A percentile compares a stretch with the other conserved stretches of the same genome.
phyloP scores from a whole-genome alignment of 257 asterid genomes.

The Anisodus acutangulus region DNA sequence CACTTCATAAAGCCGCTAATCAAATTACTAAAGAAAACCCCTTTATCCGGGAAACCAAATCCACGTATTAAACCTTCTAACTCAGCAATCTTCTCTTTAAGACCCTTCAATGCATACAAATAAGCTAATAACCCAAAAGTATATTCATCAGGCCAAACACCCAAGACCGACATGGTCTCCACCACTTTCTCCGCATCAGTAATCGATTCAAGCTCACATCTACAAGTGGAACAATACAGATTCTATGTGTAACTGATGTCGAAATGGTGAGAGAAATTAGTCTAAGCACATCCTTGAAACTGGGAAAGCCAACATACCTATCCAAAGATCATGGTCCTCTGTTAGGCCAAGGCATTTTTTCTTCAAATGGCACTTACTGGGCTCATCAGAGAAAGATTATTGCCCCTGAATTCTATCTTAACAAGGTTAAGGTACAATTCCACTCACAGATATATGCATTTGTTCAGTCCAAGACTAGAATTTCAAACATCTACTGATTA shows the following conservation, averaged over 20 bases:
- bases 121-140: constrained; percentile 80
- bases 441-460: neutral
- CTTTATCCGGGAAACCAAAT: constrained; percentile 57
- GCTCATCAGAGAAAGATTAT: constrained; percentile 66
- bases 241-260: constrained; percentile 54
- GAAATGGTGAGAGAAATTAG: constrained; percentile 59
- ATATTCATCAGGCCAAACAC: constrained; percentile 69
- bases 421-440: constrained; percentile 63
- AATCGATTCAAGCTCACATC: constrained; percentile 68
- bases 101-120: constrained; percentile 81
- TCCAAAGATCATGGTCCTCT: constrained; percentile 71
- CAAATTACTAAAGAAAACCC: constrained; percentile 54
- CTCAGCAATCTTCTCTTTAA: constrained; percentile 60
- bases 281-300: constrained; percentile 51
- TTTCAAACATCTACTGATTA: neutral
- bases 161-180: constrained; percentile 76
- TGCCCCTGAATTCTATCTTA: constrained; percentile 72
- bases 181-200: constrained; percentile 74
- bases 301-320: constrained; percentile 69
- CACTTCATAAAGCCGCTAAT: constrained; percentile 75
- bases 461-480: neutral
- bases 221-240: constrained; percentile 63
- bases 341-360: constrained; percentile 70
- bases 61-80: constrained; percentile 61
- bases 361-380: constrained; percentile 74